These are phyloP conservation scores for Oryza glumipatula DNA, from an alignment of 176 grass and related monocot species.

Conservation along the genomic window DNA sequence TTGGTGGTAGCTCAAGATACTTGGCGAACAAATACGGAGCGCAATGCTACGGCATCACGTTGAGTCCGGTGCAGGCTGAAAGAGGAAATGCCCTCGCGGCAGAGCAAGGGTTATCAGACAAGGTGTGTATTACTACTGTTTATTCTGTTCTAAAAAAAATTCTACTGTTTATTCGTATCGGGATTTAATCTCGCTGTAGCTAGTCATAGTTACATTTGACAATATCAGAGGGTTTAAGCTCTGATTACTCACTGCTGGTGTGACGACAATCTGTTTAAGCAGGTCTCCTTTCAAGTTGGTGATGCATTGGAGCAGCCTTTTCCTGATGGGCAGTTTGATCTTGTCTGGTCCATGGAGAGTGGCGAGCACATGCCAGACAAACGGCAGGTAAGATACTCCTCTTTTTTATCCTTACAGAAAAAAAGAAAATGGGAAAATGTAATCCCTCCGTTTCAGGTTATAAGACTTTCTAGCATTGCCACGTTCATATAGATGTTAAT, in stretches of 20 bases:
- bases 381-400: conserved; percentile 54
- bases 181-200: neutral
- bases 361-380: conserved; percentile 98
- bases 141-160: neutral
- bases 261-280: neutral
- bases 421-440: neutral
- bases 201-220: neutral
- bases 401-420: neutral
- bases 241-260: neutral
- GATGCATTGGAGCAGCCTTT: conserved; percentile 95
- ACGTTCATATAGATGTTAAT: too few species aligned
- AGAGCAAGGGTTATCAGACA: conserved; percentile 64
- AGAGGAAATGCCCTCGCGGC: conserved; percentile 69
- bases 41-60: conserved; percentile 70
- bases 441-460: too few species aligned
- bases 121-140: conserved; percentile 49
- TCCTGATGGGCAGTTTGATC: conserved; percentile 80
- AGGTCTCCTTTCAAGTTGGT: conserved; percentile 93
- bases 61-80: conserved; percentile 92
- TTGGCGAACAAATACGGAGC: conserved; percentile 79
- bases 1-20: conserved; percentile 97
- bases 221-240: neutral
- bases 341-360: conserved; percentile 99
- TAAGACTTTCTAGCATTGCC: too few species aligned
- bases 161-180: neutral